phyloP scores from a whole-genome alignment of 306 rosid genomes.

The Prunus mume region DNA sequence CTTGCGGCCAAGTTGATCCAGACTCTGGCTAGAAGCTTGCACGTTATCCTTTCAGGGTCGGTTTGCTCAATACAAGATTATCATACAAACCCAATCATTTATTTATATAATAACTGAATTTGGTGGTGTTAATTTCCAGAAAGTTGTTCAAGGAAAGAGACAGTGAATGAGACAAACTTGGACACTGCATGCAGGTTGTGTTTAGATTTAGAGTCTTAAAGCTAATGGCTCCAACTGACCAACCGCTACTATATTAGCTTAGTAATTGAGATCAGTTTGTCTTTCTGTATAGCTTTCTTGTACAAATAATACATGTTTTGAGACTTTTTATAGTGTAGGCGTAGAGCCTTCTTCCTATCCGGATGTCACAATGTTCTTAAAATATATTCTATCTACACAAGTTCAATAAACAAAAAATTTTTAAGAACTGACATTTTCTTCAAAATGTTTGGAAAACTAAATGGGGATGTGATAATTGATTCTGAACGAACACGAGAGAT shows the following conservation, averaged over 20 bases:
- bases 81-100: too few relatives aligned
- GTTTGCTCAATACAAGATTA: too few relatives aligned
- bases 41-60: background rate
- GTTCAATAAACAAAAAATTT: too few relatives aligned
- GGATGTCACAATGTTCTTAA: background rate
- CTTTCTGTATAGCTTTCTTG: background rate
- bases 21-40: background rate
- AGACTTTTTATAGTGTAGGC: background rate
- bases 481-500: too few relatives aligned
- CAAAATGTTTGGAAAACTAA: too few relatives aligned
- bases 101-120: too few relatives aligned
- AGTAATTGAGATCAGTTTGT: background rate
- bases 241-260: background rate
- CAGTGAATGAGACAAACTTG: constrained; percentile 2
- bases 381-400: too few relatives aligned
- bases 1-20: background rate
- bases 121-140: too few relatives aligned
- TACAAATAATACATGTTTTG: background rate
- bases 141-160: background rate
- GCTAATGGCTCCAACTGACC: background rate
- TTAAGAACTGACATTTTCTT: too few relatives aligned
- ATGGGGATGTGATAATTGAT: too few relatives aligned
- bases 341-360: background rate
- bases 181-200: background rate
- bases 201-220: background rate